These are phyloP conservation scores for Daldinia concentrica DNA, from an alignment of 495 filamentous ascomycete species.

Conservation along the genomic window DNA sequence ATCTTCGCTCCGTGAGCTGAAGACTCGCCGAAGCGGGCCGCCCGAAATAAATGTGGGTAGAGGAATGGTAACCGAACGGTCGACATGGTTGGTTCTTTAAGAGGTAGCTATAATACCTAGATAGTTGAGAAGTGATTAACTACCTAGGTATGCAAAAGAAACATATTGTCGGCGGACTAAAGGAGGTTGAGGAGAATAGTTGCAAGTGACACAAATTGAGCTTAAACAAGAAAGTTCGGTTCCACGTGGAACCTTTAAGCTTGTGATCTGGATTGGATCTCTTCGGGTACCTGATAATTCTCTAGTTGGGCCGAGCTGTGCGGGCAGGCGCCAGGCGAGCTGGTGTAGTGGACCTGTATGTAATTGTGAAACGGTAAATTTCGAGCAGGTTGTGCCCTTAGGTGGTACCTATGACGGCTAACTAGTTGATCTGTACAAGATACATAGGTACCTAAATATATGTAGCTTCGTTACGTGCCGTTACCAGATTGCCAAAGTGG, in stretches of 20 bases:
- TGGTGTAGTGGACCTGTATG: not conserved
- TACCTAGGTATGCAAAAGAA: constrained; percentile 25
- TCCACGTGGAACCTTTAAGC: constrained; percentile 28
- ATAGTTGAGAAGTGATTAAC: constrained; percentile 10
- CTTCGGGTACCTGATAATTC: constrained; percentile 1
- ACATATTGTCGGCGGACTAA: constrained; percentile 31
- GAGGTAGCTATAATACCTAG: no score
- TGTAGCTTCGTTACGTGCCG: not conserved
- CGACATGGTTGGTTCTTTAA: no score
- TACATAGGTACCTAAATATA: not conserved
- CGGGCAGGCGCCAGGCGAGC: not conserved
- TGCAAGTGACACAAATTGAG: constrained; percentile 15
- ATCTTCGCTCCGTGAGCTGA: constrained; percentile 54
- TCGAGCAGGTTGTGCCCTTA: not conserved
- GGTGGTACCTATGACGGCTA: not conserved
- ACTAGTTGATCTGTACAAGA: no score
- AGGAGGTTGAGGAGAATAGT: constrained; percentile 11
- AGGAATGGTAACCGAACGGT: constrained; percentile 74
- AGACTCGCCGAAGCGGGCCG: constrained; percentile 51
- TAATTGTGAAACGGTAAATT: not conserved
- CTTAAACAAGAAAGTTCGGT: constrained; percentile 9
- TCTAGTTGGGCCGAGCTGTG: constrained; percentile 6
- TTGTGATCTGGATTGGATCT: constrained; percentile 10
- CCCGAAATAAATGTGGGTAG: constrained; percentile 73
- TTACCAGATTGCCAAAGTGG: not conserved